Evolutionary conservation across 2,329 filamentous ascomycete genomes (phyloP).

Genomic region (Stagonosporopsis rhizophila): DNA sequence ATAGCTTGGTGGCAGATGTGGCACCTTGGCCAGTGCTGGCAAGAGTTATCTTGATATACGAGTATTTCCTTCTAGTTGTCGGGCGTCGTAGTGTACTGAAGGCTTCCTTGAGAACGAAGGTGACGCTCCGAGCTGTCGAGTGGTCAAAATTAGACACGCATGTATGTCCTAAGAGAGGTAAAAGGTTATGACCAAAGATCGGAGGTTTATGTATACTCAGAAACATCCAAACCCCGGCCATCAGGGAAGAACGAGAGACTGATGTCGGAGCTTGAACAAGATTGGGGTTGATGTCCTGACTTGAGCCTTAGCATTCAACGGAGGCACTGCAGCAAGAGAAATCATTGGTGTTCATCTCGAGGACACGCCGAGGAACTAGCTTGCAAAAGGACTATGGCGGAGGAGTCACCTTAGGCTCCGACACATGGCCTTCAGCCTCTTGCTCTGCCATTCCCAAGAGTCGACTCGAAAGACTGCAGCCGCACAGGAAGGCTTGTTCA

Average conservation of each 20-base stretch:
- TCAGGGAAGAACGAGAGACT: constrained; percentile 2
- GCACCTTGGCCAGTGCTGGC: not conserved
- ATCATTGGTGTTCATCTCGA: constrained; percentile 8
- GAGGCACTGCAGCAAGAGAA: constrained; percentile 7
- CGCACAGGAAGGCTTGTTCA: constrained; percentile 18
- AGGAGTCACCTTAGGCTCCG: not conserved
- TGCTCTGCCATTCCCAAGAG: not conserved
- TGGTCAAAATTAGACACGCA: constrained; percentile 10
- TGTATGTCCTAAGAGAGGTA: constrained; percentile 6
- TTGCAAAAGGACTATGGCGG: constrained; percentile 7
- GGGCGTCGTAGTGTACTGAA: not conserved
- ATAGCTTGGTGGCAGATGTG: constrained; percentile 6
- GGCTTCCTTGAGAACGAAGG: constrained; percentile 1
- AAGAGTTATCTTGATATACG: constrained; percentile 3
- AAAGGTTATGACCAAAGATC: constrained; percentile 2
- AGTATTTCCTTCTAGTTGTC: not conserved
- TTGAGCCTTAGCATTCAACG: constrained; percentile 8
- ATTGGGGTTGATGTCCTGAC: constrained; percentile 11
- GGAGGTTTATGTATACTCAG: constrained; percentile 7
- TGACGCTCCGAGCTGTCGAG: constrained; percentile 1
- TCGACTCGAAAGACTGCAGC: not conserved
- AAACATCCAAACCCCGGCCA: constrained; percentile 1
- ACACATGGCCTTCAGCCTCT: constrained; percentile 15
- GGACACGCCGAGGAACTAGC: constrained; percentile 10
- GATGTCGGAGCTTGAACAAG: constrained; percentile 13